These are phyloP conservation scores for Pseudogymnoascus sp. DNA, from an alignment of 2,329 filamentous ascomycete species.

Conservation along the genomic window DNA sequence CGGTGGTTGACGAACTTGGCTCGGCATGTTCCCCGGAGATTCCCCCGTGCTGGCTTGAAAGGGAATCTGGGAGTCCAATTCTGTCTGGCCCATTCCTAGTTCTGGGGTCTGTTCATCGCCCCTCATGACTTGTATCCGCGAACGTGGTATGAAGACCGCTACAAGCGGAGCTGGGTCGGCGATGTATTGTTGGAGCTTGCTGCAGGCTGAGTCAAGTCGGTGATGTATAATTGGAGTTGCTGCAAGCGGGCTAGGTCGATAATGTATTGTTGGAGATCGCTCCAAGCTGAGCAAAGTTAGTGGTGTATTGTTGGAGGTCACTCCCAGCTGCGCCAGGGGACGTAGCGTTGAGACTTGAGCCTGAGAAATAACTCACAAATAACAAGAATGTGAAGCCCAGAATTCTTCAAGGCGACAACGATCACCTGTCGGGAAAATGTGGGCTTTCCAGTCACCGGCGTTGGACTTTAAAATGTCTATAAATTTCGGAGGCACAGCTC, in stretches of 20 bases:
- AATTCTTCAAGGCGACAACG: neutral
- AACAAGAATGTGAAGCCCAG: neutral
- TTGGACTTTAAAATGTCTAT: neutral
- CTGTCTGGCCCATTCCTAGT: conserved; percentile 2
- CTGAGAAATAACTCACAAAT: neutral
- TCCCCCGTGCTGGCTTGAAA: neutral
- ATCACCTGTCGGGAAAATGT: conserved; percentile 1
- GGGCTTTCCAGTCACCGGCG: neutral
- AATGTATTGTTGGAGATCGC: neutral
- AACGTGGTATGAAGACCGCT: neutral
- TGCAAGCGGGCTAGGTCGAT: neutral
- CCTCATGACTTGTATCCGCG: conserved; percentile 5
- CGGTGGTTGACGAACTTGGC: neutral
- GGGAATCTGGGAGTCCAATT: neutral
- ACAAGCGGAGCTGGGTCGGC: neutral
- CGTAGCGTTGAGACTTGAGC: neutral
- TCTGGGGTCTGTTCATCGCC: conserved; percentile 2
- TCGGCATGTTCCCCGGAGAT: neutral
- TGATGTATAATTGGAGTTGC: neutral
- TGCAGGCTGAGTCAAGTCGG: neutral
- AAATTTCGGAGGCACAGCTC: conserved; percentile 8
- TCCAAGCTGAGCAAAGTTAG: neutral
- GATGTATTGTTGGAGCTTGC: neutral
- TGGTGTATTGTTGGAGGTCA: neutral
- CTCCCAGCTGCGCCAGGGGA: neutral